These are phyloP conservation scores for Eruca vesicaria DNA, from an alignment of 441 rosid species.

Conservation along the genomic window DNA sequence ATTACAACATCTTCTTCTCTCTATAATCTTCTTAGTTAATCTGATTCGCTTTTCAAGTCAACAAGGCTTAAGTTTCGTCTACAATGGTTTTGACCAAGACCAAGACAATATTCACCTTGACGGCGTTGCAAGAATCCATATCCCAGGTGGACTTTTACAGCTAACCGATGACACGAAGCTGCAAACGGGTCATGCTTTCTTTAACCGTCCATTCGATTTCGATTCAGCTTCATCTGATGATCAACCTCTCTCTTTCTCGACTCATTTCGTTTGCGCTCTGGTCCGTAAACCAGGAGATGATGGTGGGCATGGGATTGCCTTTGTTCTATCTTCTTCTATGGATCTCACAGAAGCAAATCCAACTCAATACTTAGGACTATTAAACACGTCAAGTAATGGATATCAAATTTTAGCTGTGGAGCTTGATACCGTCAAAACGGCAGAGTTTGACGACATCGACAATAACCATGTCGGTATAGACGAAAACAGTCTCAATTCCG, in stretches of 20 bases:
- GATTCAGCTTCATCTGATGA: conserved; percentile 14
- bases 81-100: conserved; percentile 9
- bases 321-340: conserved; percentile 43
- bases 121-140: conserved; percentile 13
- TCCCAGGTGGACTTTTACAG: not conserved
- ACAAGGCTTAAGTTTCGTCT: conserved; percentile 2
- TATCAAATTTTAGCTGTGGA: not conserved
- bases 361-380: not conserved
- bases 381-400: not conserved
- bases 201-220: conserved; percentile 36
- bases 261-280: conserved; percentile 48
- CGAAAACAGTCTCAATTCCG: conserved; percentile 39
- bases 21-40: not conserved
- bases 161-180: conserved; percentile 11
- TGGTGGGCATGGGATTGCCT: conserved; percentile 54
- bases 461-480: conserved; percentile 23
- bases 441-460: not conserved
- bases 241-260: conserved; percentile 43
- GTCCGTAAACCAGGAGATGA: conserved; percentile 24
- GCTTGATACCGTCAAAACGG: not conserved
- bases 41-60: conserved; percentile 9
- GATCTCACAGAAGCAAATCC: conserved; percentile 36
- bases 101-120: conserved; percentile 1
- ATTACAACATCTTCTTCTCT: not conserved
- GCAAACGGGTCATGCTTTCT: conserved; percentile 49